These are phyloP conservation scores for Neonectria coccinea DNA, from an alignment of 2,329 filamentous ascomycete genomes.

Conservation along the genomic window DNA sequence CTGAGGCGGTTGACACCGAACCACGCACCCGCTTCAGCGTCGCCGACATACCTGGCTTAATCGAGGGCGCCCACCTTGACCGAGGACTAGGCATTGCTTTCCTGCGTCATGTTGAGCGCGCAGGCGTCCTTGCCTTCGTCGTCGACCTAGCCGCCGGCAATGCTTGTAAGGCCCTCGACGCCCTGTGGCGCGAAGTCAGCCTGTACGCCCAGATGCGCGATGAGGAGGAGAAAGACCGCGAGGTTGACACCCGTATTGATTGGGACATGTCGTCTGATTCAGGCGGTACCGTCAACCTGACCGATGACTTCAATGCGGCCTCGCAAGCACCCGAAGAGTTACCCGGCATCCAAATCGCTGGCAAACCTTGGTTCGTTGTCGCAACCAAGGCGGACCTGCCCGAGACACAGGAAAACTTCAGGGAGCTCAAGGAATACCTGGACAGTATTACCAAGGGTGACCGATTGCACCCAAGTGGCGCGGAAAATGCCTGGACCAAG, in stretches of 20 bases:
- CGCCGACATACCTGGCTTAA: constrained; percentile 94
- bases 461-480: constrained; percentile 78
- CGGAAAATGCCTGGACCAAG: constrained; percentile 67
- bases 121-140: constrained; percentile 92
- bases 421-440: constrained; percentile 76
- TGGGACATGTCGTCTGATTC: constrained; percentile 67
- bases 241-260: constrained; percentile 67
- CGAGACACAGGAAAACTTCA: constrained; percentile 82
- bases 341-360: constrained; percentile 78
- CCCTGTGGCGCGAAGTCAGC: constrained; percentile 90
- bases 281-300: constrained; percentile 43
- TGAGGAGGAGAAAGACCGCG: constrained; percentile 75
- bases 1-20: constrained; percentile 60
- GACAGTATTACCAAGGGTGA: constrained; percentile 70
- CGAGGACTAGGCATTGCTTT: constrained; percentile 92
- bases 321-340: constrained; percentile 25
- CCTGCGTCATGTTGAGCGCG: constrained; percentile 92
- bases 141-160: constrained; percentile 85
- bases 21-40: constrained; percentile 87
- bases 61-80: constrained; percentile 92
- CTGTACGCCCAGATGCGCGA: constrained; percentile 85
- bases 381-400: constrained; percentile 92
- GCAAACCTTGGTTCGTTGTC: constrained; percentile 96
- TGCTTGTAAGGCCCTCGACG: constrained; percentile 80
- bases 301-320: constrained; percentile 33